Evolutionary conservation across 495 filamentous ascomycete genomes (phyloP).

Genomic region (Diplogelasinospora grovesii): DNA sequence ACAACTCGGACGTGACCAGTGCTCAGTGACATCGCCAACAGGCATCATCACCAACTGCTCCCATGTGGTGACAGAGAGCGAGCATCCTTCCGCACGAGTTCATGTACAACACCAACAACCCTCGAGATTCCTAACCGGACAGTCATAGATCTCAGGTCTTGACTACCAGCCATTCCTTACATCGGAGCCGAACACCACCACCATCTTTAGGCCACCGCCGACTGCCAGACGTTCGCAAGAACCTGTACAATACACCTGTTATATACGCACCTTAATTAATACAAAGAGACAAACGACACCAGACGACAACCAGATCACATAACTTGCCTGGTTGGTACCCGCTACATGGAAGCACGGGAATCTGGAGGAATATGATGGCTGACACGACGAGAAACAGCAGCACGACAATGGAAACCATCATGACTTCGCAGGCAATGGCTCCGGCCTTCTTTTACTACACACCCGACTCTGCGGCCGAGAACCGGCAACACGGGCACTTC

Average conservation of each 20-base stretch:
- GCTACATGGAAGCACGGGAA: neutral
- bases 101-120: slow-evolving; percentile 39
- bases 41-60: slow-evolving; percentile 4
- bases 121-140: slow-evolving; percentile 35
- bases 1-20: slow-evolving; percentile 13
- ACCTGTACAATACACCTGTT: slow-evolving; percentile 36
- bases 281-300: slow-evolving; percentile 12
- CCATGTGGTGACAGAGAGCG: slow-evolving; percentile 12
- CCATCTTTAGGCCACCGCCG: slow-evolving; percentile 46
- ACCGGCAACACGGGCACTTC: slow-evolving; percentile 76
- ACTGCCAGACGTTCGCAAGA: slow-evolving; percentile 14
- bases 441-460: slow-evolving; percentile 92
- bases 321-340: slow-evolving; percentile 22
- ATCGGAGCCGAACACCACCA: slow-evolving; percentile 37
- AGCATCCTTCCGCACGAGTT: slow-evolving; percentile 17
- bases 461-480: slow-evolving; percentile 67
- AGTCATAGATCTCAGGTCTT: slow-evolving; percentile 30
- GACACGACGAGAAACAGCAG: slow-evolving; percentile 16
- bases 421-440: slow-evolving; percentile 54
- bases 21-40: neutral
- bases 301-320: slow-evolving; percentile 4
- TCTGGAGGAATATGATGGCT: slow-evolving; percentile 7
- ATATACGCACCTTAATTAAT: slow-evolving; percentile 38
- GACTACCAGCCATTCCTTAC: slow-evolving; percentile 45
- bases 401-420: slow-evolving; percentile 38